Base-by-base conservation (phyloP, 345 rosid genomes). In the Erysimum cheiranthoides region DNA sequence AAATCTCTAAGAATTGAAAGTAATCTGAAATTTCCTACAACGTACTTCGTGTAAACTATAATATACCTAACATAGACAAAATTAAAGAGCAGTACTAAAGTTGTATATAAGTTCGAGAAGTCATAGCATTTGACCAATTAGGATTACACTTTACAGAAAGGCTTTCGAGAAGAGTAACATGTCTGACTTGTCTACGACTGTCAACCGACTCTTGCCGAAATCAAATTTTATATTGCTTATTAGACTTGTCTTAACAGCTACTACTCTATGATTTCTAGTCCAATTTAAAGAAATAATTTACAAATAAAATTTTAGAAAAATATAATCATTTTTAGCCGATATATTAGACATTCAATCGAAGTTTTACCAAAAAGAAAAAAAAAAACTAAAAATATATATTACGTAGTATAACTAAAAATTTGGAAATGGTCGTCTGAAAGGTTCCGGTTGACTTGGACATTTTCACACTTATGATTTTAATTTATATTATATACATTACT, bases 51-150 rank as follows among this genome's bases (percentile, higher is more conserved):
- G 53, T 49, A 45, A 25, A 27, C 27, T 53, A 53, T 31, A 13
- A 31, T 7, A 56, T 8, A 3, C 21, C 61, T 31, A 56, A 31
- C 10, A 5, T 31, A 56, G n/a, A 7, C 21, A 14, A 56, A 54
- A 56, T 31, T 31, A 31, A n/a, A 14, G 39, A 14, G 8, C 35
- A 5, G 18, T 13, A 9, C 61, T 31, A 14, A 56, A 54, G 10
- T 28, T 6, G 13, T 53, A 5, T 31, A n/a, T 8, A 57, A 4
- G 27, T 57, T 57, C 27, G 7, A 57, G 25, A 57, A 57, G 42
- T 57, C 62, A n/a, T 57, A 32, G 13, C 62, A 57, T 57, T 57
- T 57, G 62, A 34, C 42, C 34, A 4, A 57, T n/a, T 57, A 32
- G 62, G 14, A n/a, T 57, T 32, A 57, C 42, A 57, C 42, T n/a